Conservation (phyloP, 140 eudicot genomes). For the Senecio squalidus region DNA sequence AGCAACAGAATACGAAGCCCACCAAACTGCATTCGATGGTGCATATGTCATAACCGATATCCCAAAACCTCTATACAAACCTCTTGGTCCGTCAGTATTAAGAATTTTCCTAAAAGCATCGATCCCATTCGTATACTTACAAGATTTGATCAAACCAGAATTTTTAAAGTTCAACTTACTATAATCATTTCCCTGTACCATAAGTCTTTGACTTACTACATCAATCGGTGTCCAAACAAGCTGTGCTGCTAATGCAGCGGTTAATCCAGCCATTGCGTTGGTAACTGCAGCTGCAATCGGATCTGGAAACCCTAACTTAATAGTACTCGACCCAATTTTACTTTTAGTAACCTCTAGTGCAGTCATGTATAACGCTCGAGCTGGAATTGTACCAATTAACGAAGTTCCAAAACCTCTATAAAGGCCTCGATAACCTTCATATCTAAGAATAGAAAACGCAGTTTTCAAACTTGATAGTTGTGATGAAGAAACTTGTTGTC, state of each 20-base stretch:
- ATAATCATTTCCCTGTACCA: constrained; percentile 57
- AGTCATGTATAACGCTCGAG: constrained; percentile 77
- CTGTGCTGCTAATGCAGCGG: constrained; percentile 78
- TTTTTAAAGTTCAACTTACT: constrained; percentile 5
- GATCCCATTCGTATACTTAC: constrained; percentile 51
- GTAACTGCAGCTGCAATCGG: constrained; percentile 56
- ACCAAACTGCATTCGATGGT: constrained; percentile 90
- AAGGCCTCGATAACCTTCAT: constrained; percentile 68
- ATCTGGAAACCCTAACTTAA: constrained; percentile 56
- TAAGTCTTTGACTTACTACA: constrained; percentile 84
- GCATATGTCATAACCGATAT: constrained; percentile 81
- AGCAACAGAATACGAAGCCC: constrained; percentile 80
- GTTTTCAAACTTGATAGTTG: constrained; percentile 39
- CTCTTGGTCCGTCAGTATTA: constrained; percentile 64
- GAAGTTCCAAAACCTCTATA: constrained; percentile 91
- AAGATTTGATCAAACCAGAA: constrained; percentile 6
- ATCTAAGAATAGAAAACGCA: constrained; percentile 34
- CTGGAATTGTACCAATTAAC: constrained; percentile 80
- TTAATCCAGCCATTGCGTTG: constrained; percentile 71
- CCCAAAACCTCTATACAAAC: constrained; percentile 91
- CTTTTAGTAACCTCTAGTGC: constrained; percentile 81
- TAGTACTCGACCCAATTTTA: constrained; percentile 43
- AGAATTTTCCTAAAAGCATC: constrained; percentile 72
- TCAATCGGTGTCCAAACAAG: constrained; percentile 88
- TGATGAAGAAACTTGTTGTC: constrained; percentile 61